These are phyloP conservation scores for Cladosporium sp. DNA, from an alignment of 2,329 filamentous ascomycete genomes.

Conservation along the genomic window DNA sequence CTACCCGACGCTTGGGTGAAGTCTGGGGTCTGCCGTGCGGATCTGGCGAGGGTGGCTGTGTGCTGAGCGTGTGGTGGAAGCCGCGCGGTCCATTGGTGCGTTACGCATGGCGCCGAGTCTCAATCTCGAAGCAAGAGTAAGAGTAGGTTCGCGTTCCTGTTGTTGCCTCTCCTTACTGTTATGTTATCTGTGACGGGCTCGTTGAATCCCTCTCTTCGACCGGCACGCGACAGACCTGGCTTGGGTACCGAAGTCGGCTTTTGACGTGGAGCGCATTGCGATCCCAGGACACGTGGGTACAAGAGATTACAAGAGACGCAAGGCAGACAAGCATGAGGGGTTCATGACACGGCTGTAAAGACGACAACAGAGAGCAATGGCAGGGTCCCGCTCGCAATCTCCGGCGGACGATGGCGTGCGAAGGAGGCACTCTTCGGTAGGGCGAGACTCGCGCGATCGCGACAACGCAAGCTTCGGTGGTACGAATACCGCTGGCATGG, in stretches of 20 bases:
- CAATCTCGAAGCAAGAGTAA: too few species aligned
- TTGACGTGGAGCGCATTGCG: background rate
- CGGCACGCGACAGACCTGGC: background rate
- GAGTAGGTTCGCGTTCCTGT: too few species aligned
- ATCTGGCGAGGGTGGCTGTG: background rate
- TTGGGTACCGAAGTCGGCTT: background rate
- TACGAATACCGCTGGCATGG: background rate
- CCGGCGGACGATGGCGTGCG: background rate
- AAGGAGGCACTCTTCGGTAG: background rate
- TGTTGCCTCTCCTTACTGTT: background rate
- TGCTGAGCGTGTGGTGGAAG: constrained; percentile 1
- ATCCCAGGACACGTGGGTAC: background rate
- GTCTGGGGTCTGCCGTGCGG: too few species aligned
- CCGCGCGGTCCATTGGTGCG: constrained; percentile 5
- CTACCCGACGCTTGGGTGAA: too few species aligned
- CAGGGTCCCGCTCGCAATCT: background rate
- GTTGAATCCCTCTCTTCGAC: background rate
- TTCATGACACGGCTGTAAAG: background rate
- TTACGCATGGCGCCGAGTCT: background rate
- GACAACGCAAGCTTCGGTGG: background rate
- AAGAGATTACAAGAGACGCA: too few species aligned
- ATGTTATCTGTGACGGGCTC: background rate
- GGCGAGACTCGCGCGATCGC: background rate
- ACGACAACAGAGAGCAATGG: background rate
- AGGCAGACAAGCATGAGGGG: background rate